Evolutionary conservation across 164 flowering plant species (phyloP).

Genomic region (Echeveria elegans): DNA sequence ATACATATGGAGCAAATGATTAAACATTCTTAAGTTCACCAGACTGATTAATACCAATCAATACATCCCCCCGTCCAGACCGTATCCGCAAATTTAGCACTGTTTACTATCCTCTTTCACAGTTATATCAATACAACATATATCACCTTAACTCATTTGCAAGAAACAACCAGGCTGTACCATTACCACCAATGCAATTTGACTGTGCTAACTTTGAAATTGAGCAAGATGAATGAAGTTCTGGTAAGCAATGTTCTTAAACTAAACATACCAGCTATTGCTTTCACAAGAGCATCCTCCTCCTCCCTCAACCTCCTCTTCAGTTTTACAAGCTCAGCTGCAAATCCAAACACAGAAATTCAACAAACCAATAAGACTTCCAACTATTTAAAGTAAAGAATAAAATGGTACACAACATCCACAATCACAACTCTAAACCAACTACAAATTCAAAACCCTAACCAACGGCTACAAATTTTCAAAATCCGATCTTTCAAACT

Average conservation of each 20-base stretch:
- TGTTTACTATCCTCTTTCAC: background rate
- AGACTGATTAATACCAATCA: background rate
- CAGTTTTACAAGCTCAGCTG: constrained; percentile 44
- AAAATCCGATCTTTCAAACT: background rate
- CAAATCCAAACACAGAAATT: background rate
- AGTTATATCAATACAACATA: no score
- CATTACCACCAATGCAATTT: no score
- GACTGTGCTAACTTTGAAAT: no score
- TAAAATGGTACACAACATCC: no score
- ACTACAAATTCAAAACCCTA: background rate
- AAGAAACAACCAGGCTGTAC: no score
- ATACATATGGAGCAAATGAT: constrained; percentile 8
- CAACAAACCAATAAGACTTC: background rate
- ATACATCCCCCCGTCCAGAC: background rate
- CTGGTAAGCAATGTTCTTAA: background rate
- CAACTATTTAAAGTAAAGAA: background rate
- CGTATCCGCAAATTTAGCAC: background rate
- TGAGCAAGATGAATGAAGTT: background rate
- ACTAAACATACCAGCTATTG: constrained; percentile 47
- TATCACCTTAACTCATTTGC: no score
- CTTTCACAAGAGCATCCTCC: constrained; percentile 64
- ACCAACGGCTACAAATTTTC: background rate
- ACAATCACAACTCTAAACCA: background rate
- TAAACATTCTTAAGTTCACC: background rate
- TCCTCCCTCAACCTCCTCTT: constrained; percentile 44